Evolutionary conservation across 2,329 filamentous ascomycete species (phyloP).

Genomic region (Botrytis fabae): DNA sequence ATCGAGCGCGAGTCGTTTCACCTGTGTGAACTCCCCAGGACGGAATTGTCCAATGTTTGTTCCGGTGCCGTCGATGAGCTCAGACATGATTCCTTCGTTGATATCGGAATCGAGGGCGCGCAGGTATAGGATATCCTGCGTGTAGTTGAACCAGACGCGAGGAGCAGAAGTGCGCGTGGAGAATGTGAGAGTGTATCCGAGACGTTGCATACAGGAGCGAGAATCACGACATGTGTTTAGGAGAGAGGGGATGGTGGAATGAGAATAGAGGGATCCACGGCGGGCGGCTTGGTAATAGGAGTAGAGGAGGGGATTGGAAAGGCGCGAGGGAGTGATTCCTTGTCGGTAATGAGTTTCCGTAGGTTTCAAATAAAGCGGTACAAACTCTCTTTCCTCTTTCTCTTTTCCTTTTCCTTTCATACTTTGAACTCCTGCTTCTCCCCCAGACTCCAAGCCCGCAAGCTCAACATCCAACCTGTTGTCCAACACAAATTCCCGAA

Average conservation of each 20-base stretch:
- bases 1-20: neutral
- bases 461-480: neutral
- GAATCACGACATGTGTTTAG: neutral
- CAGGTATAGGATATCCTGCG: neutral
- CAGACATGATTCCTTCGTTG: neutral
- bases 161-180: neutral
- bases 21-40: neutral
- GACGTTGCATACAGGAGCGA: neutral
- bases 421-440: accelerated
- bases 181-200: neutral
- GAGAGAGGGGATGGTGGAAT: neutral
- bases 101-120: neutral
- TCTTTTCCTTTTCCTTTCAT: neutral
- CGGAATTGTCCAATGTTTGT: neutral
- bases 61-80: neutral
- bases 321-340: neutral
- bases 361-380: neutral
- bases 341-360: neutral
- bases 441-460: neutral
- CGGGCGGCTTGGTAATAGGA: neutral
- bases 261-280: neutral
- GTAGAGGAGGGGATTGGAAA: neutral
- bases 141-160: neutral
- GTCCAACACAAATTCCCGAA: neutral
- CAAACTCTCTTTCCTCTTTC: neutral